Conservation (phyloP, 1,284 basidiomycete genomes). For the Cutaneotrichosporon sp. region DNA sequence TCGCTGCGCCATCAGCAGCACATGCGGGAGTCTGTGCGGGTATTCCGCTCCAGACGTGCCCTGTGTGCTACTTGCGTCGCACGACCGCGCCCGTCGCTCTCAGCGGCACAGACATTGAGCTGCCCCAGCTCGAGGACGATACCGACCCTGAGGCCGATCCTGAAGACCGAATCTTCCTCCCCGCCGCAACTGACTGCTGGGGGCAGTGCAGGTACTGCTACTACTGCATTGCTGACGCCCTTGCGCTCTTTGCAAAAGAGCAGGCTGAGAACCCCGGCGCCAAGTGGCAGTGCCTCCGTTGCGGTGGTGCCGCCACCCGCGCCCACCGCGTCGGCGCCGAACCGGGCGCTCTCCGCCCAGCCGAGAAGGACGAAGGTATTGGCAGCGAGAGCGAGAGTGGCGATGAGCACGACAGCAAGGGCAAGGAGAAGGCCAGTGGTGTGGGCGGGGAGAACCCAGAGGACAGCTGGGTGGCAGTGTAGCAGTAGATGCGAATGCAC, state of each 20-base stretch:
- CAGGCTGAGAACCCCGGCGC: slow-evolving; percentile 11
- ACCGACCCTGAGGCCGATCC: slow-evolving; percentile 24
- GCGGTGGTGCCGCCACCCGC: slow-evolving; percentile 49
- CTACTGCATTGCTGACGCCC: slow-evolving; percentile 72
- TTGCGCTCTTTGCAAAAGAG: slow-evolving; percentile 51
- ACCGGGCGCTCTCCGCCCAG: background rate
- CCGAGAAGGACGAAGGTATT: background rate
- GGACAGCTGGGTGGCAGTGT: slow-evolving; percentile 3
- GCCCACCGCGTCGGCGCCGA: slow-evolving; percentile 30
- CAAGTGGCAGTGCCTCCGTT: slow-evolving; percentile 74
- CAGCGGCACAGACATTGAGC: slow-evolving; percentile 19
- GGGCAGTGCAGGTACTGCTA: slow-evolving; percentile 81
- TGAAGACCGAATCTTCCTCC: slow-evolving; percentile 42
- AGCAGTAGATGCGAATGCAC: background rate
- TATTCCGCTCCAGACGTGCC: slow-evolving; percentile 45
- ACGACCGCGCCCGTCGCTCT: slow-evolving; percentile 26
- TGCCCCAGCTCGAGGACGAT: slow-evolving; percentile 12
- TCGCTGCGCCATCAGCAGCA: slow-evolving; percentile 9
- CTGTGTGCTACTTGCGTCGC: slow-evolving; percentile 47
- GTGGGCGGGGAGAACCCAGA: background rate
- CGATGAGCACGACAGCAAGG: background rate
- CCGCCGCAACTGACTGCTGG: slow-evolving; percentile 44
- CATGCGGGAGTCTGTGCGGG: slow-evolving; percentile 40
- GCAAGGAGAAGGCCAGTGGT: too few relatives aligned
- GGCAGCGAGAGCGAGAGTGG: background rate